A percentile compares a stretch with the other conserved stretches of the same genome.
Evolutionary conservation across 257 asterid genomes (phyloP).

Genomic region (Craterostigma plantagineum): DNA sequence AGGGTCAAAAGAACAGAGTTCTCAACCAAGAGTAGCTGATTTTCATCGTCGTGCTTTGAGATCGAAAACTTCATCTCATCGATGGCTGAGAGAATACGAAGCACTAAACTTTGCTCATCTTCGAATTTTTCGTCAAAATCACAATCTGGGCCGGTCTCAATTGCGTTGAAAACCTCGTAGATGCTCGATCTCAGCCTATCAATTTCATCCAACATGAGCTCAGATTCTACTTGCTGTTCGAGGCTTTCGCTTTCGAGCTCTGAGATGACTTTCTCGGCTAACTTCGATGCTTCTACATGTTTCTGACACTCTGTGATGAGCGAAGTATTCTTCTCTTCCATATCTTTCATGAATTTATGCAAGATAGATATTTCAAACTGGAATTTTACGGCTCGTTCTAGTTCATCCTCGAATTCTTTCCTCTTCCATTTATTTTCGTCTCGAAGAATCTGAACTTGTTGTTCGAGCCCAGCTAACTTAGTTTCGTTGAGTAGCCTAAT

Average conservation of each 20-base stretch:
- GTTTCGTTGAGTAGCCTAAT: conserved; percentile 33
- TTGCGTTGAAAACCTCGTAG: conserved; percentile 44
- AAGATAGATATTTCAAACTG: conserved; percentile 71
- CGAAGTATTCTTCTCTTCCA: conserved; percentile 68
- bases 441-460: conserved; percentile 46
- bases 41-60: conserved; percentile 39
- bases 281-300: conserved; percentile 73
- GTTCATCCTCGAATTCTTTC: conserved; percentile 63
- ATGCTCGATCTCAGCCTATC: conserved; percentile 55
- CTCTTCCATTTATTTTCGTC: conserved; percentile 59
- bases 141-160: conserved; percentile 27
- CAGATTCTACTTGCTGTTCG: conserved; percentile 91
- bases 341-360: conserved; percentile 80
- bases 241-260: conserved; percentile 88
- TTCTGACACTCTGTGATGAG: conserved; percentile 70
- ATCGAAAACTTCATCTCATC: conserved; percentile 38
- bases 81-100: conserved; percentile 31
- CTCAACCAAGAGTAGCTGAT: conserved; percentile 51
- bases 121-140: conserved; percentile 28
- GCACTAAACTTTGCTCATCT: conserved; percentile 35
- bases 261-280: conserved; percentile 71
- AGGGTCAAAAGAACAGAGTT: conserved; percentile 60
- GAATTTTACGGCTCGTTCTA: conserved; percentile 58
- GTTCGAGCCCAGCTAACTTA: conserved; percentile 45
- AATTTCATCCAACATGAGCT: conserved; percentile 63